Evolutionary conservation across 257 asterid genomes (phyloP), one percentile per base, ranked within the genome.

Genomic region (Parsonsia alboflavescens): DNA sequence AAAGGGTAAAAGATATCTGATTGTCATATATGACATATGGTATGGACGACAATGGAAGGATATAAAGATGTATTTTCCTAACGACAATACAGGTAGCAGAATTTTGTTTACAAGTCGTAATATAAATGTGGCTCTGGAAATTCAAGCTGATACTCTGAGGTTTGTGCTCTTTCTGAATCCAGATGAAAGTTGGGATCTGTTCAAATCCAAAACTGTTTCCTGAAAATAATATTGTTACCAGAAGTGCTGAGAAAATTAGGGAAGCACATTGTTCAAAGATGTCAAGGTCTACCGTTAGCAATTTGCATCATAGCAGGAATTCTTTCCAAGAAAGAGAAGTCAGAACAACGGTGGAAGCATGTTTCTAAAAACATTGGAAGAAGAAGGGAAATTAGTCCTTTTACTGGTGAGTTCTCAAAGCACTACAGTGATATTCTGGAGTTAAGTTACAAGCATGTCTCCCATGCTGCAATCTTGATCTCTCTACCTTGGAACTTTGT

Each of bases 381-480:
- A 3, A 49, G 16, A 10, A 16, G 54, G 54, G 4, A 1, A 49
- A 49, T 6, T 13, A 49, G 19, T 50, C 56, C 64, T 15, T 33
- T 3, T 33, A 33, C 39, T 33, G 7, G 16, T 50, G 61, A 24
- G 7, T 12, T 33, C 28, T 56, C 26, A 30, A 42, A 30, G 41
- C 15, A 67, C 2, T 65, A 54, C 41, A 45, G 28, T 36, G 68
- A 33, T 3, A 26, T 49, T 12, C 26, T 75, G 3, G 68, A 28
- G 26, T n/a, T 66, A 33, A 76, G 74, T 39, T 53, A 58, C 46
- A 49, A 57, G 42, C 79, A 76, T 30, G 11, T 30, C 26, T 76
- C 3, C 69, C 68, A 50, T 28, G n/a, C 36, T 75, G 42, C 68
- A 30, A 21, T 45, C 72, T 42, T 68, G 72, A 36, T 45, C 44